phyloP scores from a whole-genome alignment of 75 land plant species.

The Cupressus sempervirens region DNA sequence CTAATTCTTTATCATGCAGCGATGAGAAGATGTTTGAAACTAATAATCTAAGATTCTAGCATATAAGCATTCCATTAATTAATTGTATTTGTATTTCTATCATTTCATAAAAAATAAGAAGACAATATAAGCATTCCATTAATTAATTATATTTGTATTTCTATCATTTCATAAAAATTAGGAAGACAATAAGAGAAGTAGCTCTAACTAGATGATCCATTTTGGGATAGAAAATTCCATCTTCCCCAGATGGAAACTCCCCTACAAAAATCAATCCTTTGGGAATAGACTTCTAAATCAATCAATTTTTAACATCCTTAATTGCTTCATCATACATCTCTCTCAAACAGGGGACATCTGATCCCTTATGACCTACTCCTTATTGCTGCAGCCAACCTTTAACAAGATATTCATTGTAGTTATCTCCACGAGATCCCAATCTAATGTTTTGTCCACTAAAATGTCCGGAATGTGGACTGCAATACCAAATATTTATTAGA shows the following conservation, averaged over 20 bases:
- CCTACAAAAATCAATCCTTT: slow-evolving; percentile 89
- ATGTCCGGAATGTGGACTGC: slow-evolving; percentile 83
- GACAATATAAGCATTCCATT: not conserved
- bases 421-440: slow-evolving; percentile 97
- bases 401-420: slow-evolving; percentile 93
- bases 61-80: too few species aligned
- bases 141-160: not conserved
- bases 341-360: slow-evolving; percentile 48
- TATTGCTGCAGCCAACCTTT: slow-evolving; percentile 91
- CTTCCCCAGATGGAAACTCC: slow-evolving; percentile 69
- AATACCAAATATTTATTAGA: slow-evolving; percentile 9
- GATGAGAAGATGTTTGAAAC: not conserved
- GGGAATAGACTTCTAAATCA: slow-evolving; percentile 76
- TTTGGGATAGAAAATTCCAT: slow-evolving; percentile 70
- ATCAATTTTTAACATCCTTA: slow-evolving; percentile 74
- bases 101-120: too few species aligned
- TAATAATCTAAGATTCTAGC: not conserved
- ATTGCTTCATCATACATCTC: slow-evolving; percentile 97
- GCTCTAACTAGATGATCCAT: slow-evolving; percentile 95
- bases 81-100: too few species aligned
- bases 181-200: slow-evolving; percentile 1
- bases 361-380: slow-evolving; percentile 13
- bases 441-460: slow-evolving; percentile 86
- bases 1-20: not conserved
- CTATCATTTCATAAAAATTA: not conserved